Conservation (phyloP, 345 rosid species). For the Laguncularia racemosa region DNA sequence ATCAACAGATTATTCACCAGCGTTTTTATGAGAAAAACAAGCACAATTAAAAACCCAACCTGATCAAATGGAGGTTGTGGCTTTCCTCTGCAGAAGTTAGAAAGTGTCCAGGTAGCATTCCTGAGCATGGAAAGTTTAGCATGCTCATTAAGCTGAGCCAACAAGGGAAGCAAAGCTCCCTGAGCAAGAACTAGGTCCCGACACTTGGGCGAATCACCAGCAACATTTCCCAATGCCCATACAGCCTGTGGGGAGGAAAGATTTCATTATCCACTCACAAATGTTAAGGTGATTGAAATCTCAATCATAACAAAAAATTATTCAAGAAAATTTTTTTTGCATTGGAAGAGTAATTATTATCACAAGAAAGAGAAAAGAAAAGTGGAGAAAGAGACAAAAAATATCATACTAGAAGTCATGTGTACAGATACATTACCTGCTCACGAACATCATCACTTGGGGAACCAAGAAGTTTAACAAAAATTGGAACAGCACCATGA, state of each 20-base stretch:
- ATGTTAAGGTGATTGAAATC: not conserved
- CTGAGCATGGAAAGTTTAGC: conserved; percentile 76
- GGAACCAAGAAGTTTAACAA: conserved; percentile 70
- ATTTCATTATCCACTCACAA: not conserved
- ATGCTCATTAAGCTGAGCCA: conserved; percentile 58
- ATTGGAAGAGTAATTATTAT: no score
- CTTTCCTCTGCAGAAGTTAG: conserved; percentile 82
- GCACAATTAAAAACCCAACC: conserved; percentile 26
- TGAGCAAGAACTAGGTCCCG: conserved; percentile 62
- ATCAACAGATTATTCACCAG: not conserved
- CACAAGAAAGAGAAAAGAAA: no score
- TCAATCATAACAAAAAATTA: no score
- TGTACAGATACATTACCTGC: conserved; percentile 36
- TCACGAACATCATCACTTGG: conserved; percentile 71
- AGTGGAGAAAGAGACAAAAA: no score
- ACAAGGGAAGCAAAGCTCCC: conserved; percentile 57
- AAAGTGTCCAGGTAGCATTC: conserved; percentile 88
- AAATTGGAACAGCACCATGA: conserved; percentile 79
- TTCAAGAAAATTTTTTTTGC: no score
- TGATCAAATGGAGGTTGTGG: conserved; percentile 71
- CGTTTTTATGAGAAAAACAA: not conserved
- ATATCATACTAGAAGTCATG: no score
- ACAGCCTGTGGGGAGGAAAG: conserved; percentile 42
- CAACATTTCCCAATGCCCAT: conserved; percentile 88
- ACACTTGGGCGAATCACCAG: conserved; percentile 82